Base-by-base conservation (phyloP, 257 asterid species). In the Parsonsia alboflavescens region DNA sequence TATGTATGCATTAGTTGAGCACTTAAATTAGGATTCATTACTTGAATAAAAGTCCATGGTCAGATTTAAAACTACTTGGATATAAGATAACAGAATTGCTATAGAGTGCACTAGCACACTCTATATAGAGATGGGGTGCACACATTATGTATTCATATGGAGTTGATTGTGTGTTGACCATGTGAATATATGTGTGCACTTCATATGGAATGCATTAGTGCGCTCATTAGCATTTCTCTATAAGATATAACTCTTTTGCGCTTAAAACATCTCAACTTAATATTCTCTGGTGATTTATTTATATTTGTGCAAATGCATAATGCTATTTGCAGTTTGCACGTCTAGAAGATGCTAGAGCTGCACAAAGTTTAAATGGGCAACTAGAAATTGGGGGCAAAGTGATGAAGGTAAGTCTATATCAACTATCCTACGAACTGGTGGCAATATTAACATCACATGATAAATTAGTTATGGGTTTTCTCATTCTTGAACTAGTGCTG, bases 291-390 rank as follows among this genome's bases (percentile, higher is more conserved):
- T 44, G 33, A 16, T 44, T 8, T 3, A 13, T 50, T 70, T 33
- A 28, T 22, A 50, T 70, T 70, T 8, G 28, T 19, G 54, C 33
- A 48, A 21, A 39, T 53, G 21, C 13, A 6, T 50, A 2, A 49
- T 41, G 28, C 2, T 22, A 74, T 36, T 62, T 44, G 80, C 91
- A 89, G 96, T 88, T 85, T 85, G 85, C 90, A 72, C 89, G 88
- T 9, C 86, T 85, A 73, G 96, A 89, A 77, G 90, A 88, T 83
- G 86, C 93, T 70, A 85, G 83, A 77, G 89, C 92, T 70, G 91
- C 96, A 69, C 90, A 82, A 78, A 88, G 82, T 84, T 79, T 89
- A 53, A 83, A 89, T 77, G 93, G 93, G 63, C 85, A 88, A 74
- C 83, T 89, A 78, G 93, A 88, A 78, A 86, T 89, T 73, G 93